phyloP scores from a whole-genome alignment of 129 eudicot genomes.

The Lactuca sativa region DNA sequence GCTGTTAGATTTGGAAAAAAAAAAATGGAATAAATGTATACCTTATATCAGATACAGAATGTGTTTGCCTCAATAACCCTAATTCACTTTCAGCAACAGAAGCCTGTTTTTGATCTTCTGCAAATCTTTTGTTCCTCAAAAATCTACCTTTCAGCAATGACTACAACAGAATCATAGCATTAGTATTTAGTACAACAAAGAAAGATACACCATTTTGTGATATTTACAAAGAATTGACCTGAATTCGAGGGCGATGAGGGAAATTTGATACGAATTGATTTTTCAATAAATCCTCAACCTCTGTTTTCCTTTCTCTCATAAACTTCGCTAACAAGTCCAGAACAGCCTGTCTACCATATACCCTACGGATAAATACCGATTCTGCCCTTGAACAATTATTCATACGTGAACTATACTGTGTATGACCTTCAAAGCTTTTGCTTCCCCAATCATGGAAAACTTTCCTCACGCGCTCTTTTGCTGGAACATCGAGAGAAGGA shows the following conservation, averaged over 20 bases:
- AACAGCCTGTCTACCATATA: slow-evolving; percentile 87
- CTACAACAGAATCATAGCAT: slow-evolving; percentile 40
- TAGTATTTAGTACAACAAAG: slow-evolving; percentile 24
- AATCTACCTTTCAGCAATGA: slow-evolving; percentile 67
- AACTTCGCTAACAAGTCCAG: slow-evolving; percentile 62
- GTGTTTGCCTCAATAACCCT: slow-evolving; percentile 74
- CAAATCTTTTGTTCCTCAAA: slow-evolving; percentile 47
- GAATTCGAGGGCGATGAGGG: slow-evolving; percentile 82
- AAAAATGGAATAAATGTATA: slow-evolving; percentile 12
- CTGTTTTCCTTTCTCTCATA: slow-evolving; percentile 55
- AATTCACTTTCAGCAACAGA: slow-evolving; percentile 66
- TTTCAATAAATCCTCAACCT: slow-evolving; percentile 50
- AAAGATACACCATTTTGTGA: not conserved
- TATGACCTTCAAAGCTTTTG: slow-evolving; percentile 33
- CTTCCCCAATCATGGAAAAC: slow-evolving; percentile 29
- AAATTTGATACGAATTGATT: slow-evolving; percentile 61
- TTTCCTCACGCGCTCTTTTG: slow-evolving; percentile 28
- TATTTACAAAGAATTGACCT: slow-evolving; percentile 41
- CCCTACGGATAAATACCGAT: slow-evolving; percentile 47
- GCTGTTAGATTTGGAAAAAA: too few species aligned
- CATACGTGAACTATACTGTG: slow-evolving; percentile 23
- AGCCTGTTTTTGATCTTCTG: slow-evolving; percentile 43
- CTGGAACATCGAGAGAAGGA: slow-evolving; percentile 15
- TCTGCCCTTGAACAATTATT: slow-evolving; percentile 43
- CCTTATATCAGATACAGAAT: slow-evolving; percentile 79